phyloP scores from a whole-genome alignment of 2,329 filamentous ascomycete genomes.

The Fusarium siculi region DNA sequence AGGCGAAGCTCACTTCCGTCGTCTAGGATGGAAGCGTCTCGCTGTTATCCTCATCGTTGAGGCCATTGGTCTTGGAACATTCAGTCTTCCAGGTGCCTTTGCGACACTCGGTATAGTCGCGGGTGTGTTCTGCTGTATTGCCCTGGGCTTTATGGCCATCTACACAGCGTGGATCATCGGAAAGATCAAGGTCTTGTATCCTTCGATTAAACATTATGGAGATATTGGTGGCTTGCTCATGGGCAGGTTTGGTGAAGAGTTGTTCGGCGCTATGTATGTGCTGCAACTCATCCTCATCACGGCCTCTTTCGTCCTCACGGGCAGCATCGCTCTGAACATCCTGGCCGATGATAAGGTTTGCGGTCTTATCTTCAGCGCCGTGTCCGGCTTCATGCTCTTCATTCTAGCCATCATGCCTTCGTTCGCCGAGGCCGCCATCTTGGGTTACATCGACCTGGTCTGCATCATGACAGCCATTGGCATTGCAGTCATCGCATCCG shows the following conservation, averaged over 20 bases:
- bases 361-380: slow-evolving; percentile 52
- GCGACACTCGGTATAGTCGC: slow-evolving; percentile 45
- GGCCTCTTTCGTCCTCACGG: slow-evolving; percentile 73
- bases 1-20: slow-evolving; percentile 36
- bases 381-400: slow-evolving; percentile 53
- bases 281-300: slow-evolving; percentile 73
- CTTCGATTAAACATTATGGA: slow-evolving; percentile 70
- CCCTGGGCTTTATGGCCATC: slow-evolving; percentile 52
- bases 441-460: slow-evolving; percentile 42
- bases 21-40: slow-evolving; percentile 40
- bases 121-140: slow-evolving; percentile 50
- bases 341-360: slow-evolving; percentile 63
- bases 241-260: slow-evolving; percentile 65
- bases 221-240: slow-evolving; percentile 70
- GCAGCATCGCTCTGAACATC: slow-evolving; percentile 71
- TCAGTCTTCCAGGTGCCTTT: slow-evolving; percentile 40
- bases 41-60: slow-evolving; percentile 40
- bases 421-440: slow-evolving; percentile 46
- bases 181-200: slow-evolving; percentile 55
- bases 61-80: slow-evolving; percentile 40
- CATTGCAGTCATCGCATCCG: slow-evolving; percentile 71
- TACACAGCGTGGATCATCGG: slow-evolving; percentile 55
- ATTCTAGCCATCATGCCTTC: slow-evolving; percentile 55
- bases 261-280: slow-evolving; percentile 66
- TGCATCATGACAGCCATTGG: slow-evolving; percentile 63